These are phyloP conservation scores for Termitomyces eurrhizus DNA, from an alignment of 768 basidiomycete species.

Conservation along the genomic window DNA sequence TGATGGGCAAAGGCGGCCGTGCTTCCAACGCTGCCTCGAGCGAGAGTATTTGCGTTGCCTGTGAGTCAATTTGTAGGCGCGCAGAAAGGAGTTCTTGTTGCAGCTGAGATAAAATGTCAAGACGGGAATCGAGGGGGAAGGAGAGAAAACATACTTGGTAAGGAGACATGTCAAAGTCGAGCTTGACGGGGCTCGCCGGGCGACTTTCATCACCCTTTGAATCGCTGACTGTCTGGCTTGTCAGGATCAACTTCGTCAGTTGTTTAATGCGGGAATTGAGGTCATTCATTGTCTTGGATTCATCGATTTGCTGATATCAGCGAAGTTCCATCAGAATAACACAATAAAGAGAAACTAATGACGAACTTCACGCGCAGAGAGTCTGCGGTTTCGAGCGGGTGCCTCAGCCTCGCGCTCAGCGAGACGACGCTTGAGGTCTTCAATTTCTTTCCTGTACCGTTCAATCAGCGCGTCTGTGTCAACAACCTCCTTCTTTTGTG, in stretches of 20 bases:
- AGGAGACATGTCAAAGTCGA: conserved; percentile 87
- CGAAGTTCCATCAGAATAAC: neutral
- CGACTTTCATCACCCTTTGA: conserved; percentile 64
- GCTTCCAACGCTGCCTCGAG: conserved; percentile 74
- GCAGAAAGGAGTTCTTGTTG: conserved; percentile 86
- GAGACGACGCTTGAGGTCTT: conserved; percentile 75
- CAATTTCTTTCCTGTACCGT: conserved; percentile 92
- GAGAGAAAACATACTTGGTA: conserved; percentile 55
- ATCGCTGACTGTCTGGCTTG: conserved; percentile 79
- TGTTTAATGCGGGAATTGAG: conserved; percentile 78
- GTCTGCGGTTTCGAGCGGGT: conserved; percentile 40
- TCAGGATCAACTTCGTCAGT: conserved; percentile 79
- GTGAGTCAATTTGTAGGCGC: conserved; percentile 72
- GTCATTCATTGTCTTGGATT: conserved; percentile 81
- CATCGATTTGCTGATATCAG: conserved; percentile 66
- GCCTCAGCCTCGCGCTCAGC: conserved; percentile 67
- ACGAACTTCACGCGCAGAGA: conserved; percentile 49
- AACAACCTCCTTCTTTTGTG: conserved; percentile 90
- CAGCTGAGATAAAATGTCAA: conserved; percentile 38
- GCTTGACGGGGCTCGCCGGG: conserved; percentile 79
- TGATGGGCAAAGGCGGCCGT: conserved; percentile 60
- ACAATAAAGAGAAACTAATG: neutral
- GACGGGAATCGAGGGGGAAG: neutral
- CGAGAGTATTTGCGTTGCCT: conserved; percentile 79
- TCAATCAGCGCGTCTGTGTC: conserved; percentile 93